Evolutionary conservation across 208 protist species (phyloP), one percentile per base, ranked within the genome.

Genomic region (Ichthyophonus hoferi): DNA sequence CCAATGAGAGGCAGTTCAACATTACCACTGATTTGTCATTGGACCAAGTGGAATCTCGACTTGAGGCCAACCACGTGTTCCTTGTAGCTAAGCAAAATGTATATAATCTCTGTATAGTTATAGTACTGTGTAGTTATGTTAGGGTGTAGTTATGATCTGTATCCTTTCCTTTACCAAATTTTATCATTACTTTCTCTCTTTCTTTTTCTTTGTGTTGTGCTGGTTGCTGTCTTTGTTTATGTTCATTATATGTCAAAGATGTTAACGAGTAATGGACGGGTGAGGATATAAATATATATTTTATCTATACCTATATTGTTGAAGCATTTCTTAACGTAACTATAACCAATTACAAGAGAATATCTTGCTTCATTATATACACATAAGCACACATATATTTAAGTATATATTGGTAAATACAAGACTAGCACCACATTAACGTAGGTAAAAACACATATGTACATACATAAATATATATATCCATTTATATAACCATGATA

Each of bases 61-160:
- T 90, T 0, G 33, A 43, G 1, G 50, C 42, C 42, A 87, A 87
- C 79, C 84, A 90, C 88, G 58, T 90, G 3, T 87, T 76, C 38
- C 40, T 42, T 24, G 58, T 87, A 1, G 88, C 82, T 14, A 38
- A 78, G 50, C 88, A 83, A 2, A 67, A 39, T 3, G 79, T 85
- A 1, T 39, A 67, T 3, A 81, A 33, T 81, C 17, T 38, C 77
- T 38, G 35, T 33, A 81, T 81, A 14, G 17, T 81, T 33, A 81
- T 33, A 81, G 77, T 81, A 14, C 35, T 33, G 7, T 14, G 35
- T 81, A 14, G 77, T 14, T 14, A 81, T 14, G 77, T 38, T 33
- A 33, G 77, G 33, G 31, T 14, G 7, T 81, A 38, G 7, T 14
- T 81, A 81, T 39, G 77, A 38, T 38, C 24, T 0, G 14, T 0